A percentile compares a stretch with the other conserved stretches of the same genome.
These are phyloP conservation scores for Arabis hirsuta DNA, from an alignment of 345 rosid species.

Conservation along the genomic window DNA sequence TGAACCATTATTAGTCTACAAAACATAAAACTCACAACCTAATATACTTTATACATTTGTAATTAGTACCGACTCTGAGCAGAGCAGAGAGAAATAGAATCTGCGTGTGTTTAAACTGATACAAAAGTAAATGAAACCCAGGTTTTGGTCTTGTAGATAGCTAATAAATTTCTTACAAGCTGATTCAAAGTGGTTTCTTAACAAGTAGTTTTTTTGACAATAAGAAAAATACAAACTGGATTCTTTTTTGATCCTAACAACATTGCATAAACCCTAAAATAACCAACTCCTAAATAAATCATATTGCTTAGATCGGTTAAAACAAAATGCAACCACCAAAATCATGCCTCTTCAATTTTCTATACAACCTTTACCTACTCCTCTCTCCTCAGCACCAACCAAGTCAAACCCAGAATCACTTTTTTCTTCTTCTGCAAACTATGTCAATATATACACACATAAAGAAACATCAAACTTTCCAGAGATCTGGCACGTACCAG, in stretches of 20 bases:
- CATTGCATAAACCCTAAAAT: slow-evolving; percentile 26
- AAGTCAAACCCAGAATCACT: slow-evolving; percentile 45
- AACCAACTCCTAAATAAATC: slow-evolving; percentile 26
- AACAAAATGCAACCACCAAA: slow-evolving; percentile 48
- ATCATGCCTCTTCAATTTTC: slow-evolving; percentile 48
- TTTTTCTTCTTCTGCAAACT: slow-evolving; percentile 35
- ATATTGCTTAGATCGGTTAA: slow-evolving; percentile 37
- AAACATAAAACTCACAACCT: slow-evolving; percentile 15
- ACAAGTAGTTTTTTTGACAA: slow-evolving; percentile 20
- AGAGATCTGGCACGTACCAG: slow-evolving; percentile 40
- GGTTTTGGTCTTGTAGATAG: slow-evolving; percentile 19
- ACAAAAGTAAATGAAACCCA: neutral
- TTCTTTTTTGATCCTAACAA: neutral
- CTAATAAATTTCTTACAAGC: slow-evolving; percentile 21
- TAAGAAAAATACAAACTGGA: slow-evolving; percentile 24
- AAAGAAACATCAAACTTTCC: slow-evolving; percentile 21
- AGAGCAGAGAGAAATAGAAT: slow-evolving; percentile 10
- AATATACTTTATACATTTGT: slow-evolving; percentile 33
- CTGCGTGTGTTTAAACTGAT: slow-evolving; percentile 17
- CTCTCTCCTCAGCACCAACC: slow-evolving; percentile 47
- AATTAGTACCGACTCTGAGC: slow-evolving; percentile 28
- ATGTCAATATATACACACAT: slow-evolving; percentile 53
- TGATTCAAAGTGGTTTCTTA: slow-evolving; percentile 28
- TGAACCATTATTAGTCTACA: slow-evolving; percentile 27
- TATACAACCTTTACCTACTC: slow-evolving; percentile 53